phyloP scores from a whole-genome alignment of 495 filamentous ascomycete genomes.

The Gamarada debralockiae region DNA sequence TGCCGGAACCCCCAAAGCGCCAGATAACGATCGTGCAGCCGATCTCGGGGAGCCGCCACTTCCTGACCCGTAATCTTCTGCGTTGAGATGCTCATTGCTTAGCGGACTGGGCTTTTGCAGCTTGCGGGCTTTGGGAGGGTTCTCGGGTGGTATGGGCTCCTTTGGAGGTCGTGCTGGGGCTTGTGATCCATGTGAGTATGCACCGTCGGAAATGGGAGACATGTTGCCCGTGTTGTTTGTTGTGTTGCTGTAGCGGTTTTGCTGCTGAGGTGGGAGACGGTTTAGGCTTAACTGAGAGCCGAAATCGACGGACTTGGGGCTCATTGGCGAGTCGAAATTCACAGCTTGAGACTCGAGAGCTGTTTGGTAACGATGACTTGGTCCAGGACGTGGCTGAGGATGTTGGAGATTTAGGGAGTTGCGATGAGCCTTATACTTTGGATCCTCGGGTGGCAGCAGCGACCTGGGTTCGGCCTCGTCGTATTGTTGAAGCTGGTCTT shows the following conservation, averaged over 20 bases:
- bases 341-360: conserved; percentile 77
- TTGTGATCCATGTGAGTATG: conserved; percentile 30
- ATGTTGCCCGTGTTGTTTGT: conserved; percentile 28
- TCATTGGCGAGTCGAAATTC: conserved; percentile 59
- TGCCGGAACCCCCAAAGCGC: conserved; percentile 18
- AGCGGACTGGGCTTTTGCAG: conserved; percentile 26
- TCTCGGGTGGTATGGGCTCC: conserved; percentile 34
- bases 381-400: conserved; percentile 81
- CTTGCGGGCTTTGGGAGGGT: conserved; percentile 23
- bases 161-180: conserved; percentile 45
- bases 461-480: conserved; percentile 53
- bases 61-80: conserved; percentile 7
- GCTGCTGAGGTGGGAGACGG: conserved; percentile 23
- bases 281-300: conserved; percentile 42
- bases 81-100: conserved; percentile 21
- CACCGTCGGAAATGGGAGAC: conserved; percentile 37
- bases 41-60: conserved; percentile 23
- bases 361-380: conserved; percentile 76
- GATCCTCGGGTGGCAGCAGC: conserved; percentile 72
- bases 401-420: conserved; percentile 87
- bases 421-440: conserved; percentile 87
- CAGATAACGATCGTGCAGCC: conserved; percentile 18
- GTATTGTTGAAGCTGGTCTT: conserved; percentile 22
- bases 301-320: conserved; percentile 73
- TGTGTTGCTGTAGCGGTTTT: conserved; percentile 41